Evolutionary conservation across 495 filamentous ascomycete species (phyloP), one percentile per base, ranked within the genome.

Genomic region (Evernia prunastri): DNA sequence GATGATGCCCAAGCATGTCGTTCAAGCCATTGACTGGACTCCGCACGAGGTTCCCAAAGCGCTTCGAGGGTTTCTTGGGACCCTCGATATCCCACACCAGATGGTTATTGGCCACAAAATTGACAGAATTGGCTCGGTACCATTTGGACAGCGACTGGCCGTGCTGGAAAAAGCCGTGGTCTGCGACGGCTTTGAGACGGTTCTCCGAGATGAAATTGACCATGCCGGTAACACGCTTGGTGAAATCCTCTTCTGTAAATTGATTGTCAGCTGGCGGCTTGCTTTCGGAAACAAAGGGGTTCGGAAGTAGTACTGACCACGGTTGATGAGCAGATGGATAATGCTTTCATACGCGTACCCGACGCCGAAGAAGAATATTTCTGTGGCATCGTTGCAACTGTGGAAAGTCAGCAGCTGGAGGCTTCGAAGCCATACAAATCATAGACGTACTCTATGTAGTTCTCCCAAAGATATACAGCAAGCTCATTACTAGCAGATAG

Each of bases 401-500:
- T 15, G 33, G 39, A 11, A 35, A 7, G 45, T 54, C 23, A 63
- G 58, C 23, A 59, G 15, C 43, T 15, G 39, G 27, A 61, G 43
- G 43, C 13, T 18, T n/a, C 29, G 20, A n/a, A 12, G 18, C 1
- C 8, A 23, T 35, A 17, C 61, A 77, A 68, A 17, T 4, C 20
- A 42, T 63, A 35, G 18, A 43, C 4, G 33, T 78, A 86, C 81
- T 96, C 89, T 40, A 98, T 88, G 68, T 96, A 96, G 70, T 98
- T 98, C 68, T 97, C 93, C 95, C 95, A 98, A 39, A 98, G 73
- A 69, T 96, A 97, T 60, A 82, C 84, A 23, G 91, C 87, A 11
- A 97, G 75, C 66, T 94, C 89, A 61, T 87, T 82, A 0, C 87
- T 87, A 49, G 86, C 83, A 49, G 71, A 75, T 4, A 77, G 72